Evolutionary conservation across 495 filamentous ascomycete species (phyloP), one percentile per base, ranked within the genome.

Genomic region (Xylaria telfairii): DNA sequence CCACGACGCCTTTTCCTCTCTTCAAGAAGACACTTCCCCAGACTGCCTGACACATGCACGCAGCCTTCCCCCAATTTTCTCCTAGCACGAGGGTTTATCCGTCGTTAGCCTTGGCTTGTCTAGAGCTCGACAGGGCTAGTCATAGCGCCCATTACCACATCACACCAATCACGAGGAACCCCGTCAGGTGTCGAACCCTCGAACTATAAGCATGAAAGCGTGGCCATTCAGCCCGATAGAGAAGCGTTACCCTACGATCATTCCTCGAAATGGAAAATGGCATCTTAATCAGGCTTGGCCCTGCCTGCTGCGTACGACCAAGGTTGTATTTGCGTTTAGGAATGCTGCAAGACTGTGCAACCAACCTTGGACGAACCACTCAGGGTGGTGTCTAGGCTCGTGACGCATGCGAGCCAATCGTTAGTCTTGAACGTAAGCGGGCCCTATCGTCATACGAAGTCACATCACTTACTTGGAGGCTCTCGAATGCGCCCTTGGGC

Each of bases 361-460:
- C 68, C 68, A 70, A 70, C 68, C 61, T 54, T 57, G 37, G 42
- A 32, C 61, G 68, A 70, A 44, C 68, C 68, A 49, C 68, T 65
- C 49, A 30, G 49, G 60, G 44, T 49, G 26, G 34, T 70, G 68
- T 57, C 60, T 60, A 70, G 68, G 68, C 68, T 70, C 68, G 68
- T 70, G 68, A 70, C 61, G 60, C 57, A 65, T 57, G 37, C 47
- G 61, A 65, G 19, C 68, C 68, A 65, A 65, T 65, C 49, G 68
- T 46, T 65, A 56, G 49, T 47, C 42, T 13, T 49, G 47, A 44
- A 34, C 47, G 30, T 47, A 32, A 59, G 61, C 60, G 51, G 61
- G 61, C 39, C 56, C 39, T 70, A 70, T 70, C 61, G 61, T 63
- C 68, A 65, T 70, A 64, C 61, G 68, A 62, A 65, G 68, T 70